Base-by-base conservation (phyloP, 306 rosid species). In the Glycyrrhiza uralensis region DNA sequence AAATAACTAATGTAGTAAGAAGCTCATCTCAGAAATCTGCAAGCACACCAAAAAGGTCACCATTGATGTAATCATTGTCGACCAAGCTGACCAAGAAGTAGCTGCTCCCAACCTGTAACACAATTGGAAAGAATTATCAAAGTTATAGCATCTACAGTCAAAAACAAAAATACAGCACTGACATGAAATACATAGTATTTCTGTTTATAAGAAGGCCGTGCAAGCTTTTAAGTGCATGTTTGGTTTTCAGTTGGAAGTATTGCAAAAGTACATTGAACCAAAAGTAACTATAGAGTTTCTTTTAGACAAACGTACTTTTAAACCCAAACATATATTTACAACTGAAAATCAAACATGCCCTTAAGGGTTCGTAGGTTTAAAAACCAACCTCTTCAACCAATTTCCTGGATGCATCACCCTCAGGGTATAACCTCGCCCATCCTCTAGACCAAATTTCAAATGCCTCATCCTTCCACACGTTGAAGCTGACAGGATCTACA, bases 61-160 rank as follows among this genome's bases (percentile, higher is more conserved):
- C 92, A 42, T 82, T 59, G 77, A 85, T 8, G 78, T 84, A 91
- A 67, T 94, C 95, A 57, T 94, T 89, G 77, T 94, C 99, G 2
- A 94, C 97, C 95, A 94, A 85, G 86, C 99, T 91, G 71, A 89
- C 97, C 96, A 94, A 86, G 90, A 72, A 94, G 76, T 85, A 86
- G 82, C 86, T 84, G 47, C 66, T 66, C 50, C 86, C 86, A 47
- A 91, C 90, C 99, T 94, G 95, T 79, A 49, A 76, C 72, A 81
- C n/a, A 38, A 72, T 49, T n/a, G 4, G 19, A 57, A 71, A 57
- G 41, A 67, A 58, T 12, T 46, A 49, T 45, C 51, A 50, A 39
- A 14, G 33, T 57, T 20, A 8, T 38, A 61, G 18, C 35, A 29
- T 13, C 38, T n/a, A 38, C 39, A 33, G 20, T 23, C 50, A 52